These are phyloP conservation scores for Nigrospora osmanthi DNA, from an alignment of 2,329 filamentous ascomycete species.

Conservation along the genomic window DNA sequence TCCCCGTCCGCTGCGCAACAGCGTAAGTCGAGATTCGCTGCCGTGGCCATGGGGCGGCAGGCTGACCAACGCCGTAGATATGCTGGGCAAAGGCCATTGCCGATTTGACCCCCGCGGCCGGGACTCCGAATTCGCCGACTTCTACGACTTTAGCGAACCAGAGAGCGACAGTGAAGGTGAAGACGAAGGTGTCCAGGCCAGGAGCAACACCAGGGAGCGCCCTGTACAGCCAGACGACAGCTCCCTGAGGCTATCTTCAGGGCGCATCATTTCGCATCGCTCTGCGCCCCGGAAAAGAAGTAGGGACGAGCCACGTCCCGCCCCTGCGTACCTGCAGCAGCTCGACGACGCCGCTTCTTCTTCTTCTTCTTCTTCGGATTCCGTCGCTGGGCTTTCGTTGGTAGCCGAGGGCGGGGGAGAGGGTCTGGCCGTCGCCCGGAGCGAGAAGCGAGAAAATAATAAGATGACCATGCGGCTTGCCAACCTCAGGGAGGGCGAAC, in stretches of 20 bases:
- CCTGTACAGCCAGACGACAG: conserved; percentile 12
- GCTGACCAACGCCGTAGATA: conserved; percentile 19
- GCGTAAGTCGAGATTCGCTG: not conserved
- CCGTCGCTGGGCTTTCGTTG: too few relatives aligned
- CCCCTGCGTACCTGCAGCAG: too few relatives aligned
- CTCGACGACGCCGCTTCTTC: too few relatives aligned
- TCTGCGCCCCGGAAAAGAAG: not conserved
- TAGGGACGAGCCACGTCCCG: too few relatives aligned
- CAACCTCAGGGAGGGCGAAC: conserved; percentile 17
- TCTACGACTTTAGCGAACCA: conserved; percentile 25
- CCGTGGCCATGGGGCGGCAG: not conserved
- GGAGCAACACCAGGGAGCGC: not conserved
- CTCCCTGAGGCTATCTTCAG: conserved; percentile 25
- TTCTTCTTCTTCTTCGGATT: too few relatives aligned
- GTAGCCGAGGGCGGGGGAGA: not conserved
- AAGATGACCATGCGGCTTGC: conserved; percentile 13
- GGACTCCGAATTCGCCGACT: conserved; percentile 30
- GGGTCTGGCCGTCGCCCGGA: conserved; percentile 2
- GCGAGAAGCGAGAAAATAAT: conserved; percentile 6
- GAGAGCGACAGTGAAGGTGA: not conserved
- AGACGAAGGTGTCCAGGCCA: not conserved
- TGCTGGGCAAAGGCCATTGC: conserved; percentile 40
- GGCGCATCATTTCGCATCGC: conserved; percentile 23
- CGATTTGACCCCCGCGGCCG: conserved; percentile 26
- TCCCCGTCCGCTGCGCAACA: not conserved